phyloP scores from a whole-genome alignment of 805 yeast species.

The Candida bentonensis region DNA sequence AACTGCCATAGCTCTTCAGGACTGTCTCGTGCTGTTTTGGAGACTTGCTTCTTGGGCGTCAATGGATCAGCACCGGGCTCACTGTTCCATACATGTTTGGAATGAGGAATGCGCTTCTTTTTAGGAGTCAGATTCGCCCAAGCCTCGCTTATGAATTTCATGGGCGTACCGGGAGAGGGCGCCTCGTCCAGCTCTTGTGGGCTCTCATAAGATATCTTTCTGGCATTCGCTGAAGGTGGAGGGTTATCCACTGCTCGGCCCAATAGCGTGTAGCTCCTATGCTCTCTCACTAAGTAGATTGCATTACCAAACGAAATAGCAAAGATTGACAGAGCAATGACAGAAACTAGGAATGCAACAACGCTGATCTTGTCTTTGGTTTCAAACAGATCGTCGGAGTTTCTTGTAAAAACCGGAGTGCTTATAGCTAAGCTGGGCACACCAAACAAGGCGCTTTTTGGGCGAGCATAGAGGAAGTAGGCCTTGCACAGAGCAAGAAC shows the following conservation, averaged over 20 bases:
- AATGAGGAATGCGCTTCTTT: too few relatives aligned
- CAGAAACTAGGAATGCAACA: neutral
- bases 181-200: slow-evolving; percentile 1
- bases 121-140: neutral
- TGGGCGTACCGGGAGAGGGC: neutral
- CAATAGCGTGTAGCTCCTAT: slow-evolving; percentile 11
- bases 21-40: neutral
- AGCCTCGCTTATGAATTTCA: slow-evolving; percentile 2
- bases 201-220: slow-evolving; percentile 5
- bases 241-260: slow-evolving; percentile 10
- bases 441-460: neutral
- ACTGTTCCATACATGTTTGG: neutral
- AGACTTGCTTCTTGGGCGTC: neutral
- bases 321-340: neutral
- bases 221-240: slow-evolving; percentile 16
- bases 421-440: neutral
- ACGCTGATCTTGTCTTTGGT: neutral
- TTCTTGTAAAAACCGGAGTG: neutral
- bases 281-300: slow-evolving; percentile 6
- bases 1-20: slow-evolving; percentile 32
- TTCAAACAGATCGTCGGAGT: neutral
- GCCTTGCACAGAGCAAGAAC: neutral
- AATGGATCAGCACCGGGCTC: slow-evolving; percentile 1
- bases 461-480: neutral
- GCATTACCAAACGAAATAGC: slow-evolving; percentile 8